Base-by-base conservation (phyloP, 768 basidiomycete species). In the Amanita rubescens region DNA sequence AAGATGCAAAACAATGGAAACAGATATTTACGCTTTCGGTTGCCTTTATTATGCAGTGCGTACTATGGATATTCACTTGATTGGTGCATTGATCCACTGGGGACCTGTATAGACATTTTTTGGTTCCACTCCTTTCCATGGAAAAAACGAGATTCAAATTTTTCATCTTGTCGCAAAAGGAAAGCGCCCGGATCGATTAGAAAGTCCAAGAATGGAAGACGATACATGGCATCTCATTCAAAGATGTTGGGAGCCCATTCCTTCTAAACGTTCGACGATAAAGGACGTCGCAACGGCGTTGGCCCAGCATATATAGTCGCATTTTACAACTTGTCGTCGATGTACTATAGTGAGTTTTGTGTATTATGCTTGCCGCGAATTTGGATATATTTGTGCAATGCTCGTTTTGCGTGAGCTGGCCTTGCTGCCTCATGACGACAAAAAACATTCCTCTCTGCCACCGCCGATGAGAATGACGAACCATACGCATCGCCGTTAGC, bases 401-500 rank as follows among this genome's bases (percentile, higher is more conserved):
- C n/a, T n/a, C n/a, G n/a, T n/a, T n/a, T n/a, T n/a, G n/a, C n/a
- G n/a, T n/a, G n/a, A n/a, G n/a, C n/a, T n/a, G n/a, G n/a, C n/a
- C n/a, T n/a, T n/a, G n/a, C n/a, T n/a, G n/a, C n/a, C n/a, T n/a
- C n/a, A n/a, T n/a, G 27, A 30, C 27, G 27, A 30, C 27, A 30
- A 30, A 30, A 30, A 30, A 8, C 8, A 30, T 30, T 30, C 5
- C 27, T 8, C 27, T 30, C 8, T 30, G 17, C 35, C 32, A 64
- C 71, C 50, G 38, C 41, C 17, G 71, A 75, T 47, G 72, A 73
- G 62, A 77, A 86, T 53, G 87, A 89, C 58, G 88, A 89, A 83
- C 80, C 60, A 87, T 90, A 0, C 77, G 82, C 49, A 91, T 90
- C 63, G 90, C 90, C 19, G 82, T 88, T 10, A 69, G 77, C 35